phyloP scores from a whole-genome alignment of 2,329 filamentous ascomycete genomes.

The Lomentospora prolificans region DNA sequence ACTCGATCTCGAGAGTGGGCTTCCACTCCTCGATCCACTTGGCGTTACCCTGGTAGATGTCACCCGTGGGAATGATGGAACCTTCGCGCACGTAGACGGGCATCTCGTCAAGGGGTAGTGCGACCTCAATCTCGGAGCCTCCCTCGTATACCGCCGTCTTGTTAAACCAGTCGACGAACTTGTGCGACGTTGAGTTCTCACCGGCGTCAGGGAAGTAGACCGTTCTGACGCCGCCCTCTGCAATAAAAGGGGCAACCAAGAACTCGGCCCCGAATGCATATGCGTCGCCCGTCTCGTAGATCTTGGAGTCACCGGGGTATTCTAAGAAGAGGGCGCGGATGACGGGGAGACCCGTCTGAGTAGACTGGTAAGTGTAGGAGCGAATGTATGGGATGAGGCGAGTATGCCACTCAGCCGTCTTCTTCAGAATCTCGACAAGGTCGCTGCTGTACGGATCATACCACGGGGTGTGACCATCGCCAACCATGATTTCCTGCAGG shows the following conservation, averaged over 20 bases:
- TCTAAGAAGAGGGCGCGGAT: conserved; percentile 2
- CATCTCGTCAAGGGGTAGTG: neutral
- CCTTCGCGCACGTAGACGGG: conserved; percentile 1
- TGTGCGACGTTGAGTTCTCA: neutral
- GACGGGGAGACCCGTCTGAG: neutral
- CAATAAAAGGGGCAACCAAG: neutral
- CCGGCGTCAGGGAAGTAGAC: conserved; percentile 1
- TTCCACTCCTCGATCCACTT: conserved; percentile 1
- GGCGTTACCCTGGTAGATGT: conserved; percentile 2
- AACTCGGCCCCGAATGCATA: neutral
- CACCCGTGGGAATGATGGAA: neutral
- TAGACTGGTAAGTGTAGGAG: conserved; percentile 1
- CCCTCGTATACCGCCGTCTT: neutral
- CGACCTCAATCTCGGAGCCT: neutral
- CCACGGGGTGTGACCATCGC: neutral
- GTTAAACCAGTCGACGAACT: conserved; percentile 2
- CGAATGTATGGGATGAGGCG: conserved; percentile 1
- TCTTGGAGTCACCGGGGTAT: neutral
- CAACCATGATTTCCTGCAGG: neutral
- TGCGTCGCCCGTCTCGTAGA: neutral
- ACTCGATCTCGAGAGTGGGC: neutral
- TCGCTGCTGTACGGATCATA: conserved; percentile 1
- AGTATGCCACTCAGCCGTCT: neutral
- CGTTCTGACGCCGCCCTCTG: neutral
- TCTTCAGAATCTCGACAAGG: neutral